Evolutionary conservation across 169 alveolate genomes (phyloP).

Genomic region (Eimeria praecox): DNA sequence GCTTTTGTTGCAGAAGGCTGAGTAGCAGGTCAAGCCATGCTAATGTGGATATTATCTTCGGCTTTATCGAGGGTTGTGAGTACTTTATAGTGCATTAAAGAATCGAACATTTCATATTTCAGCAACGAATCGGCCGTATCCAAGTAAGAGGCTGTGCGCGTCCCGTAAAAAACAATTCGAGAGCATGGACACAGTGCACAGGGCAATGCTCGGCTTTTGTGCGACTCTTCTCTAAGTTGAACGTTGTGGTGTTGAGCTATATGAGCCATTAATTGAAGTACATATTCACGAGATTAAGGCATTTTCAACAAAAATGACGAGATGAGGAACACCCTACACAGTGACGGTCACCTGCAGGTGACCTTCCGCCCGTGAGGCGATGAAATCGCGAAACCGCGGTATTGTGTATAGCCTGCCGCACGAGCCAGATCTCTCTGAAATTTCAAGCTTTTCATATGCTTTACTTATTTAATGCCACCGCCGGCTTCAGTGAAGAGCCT

Average conservation of each 20-base stretch:
- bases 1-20: not conserved
- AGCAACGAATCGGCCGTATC: not conserved
- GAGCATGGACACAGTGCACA: not conserved
- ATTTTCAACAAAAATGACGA: not conserved
- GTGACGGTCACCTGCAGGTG: conserved; percentile 7
- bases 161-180: not conserved
- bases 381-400: not conserved
- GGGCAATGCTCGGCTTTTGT: not conserved
- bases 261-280: not conserved
- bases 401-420: not conserved
- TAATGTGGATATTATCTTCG: not conserved
- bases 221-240: not conserved
- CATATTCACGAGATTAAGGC: not conserved
- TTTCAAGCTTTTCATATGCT: not conserved
- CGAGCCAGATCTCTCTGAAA: not conserved
- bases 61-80: not conserved
- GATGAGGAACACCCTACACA: not conserved
- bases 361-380: not conserved
- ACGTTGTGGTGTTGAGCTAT: not conserved
- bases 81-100: not conserved
- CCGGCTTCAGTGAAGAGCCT: not conserved
- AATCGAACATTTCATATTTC: not conserved
- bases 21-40: not conserved
- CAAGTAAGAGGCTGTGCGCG: not conserved
- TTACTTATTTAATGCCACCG: not conserved